Evolutionary conservation across 768 basidiomycete species (phyloP).

Genomic region (Lentinula lateritia): DNA sequence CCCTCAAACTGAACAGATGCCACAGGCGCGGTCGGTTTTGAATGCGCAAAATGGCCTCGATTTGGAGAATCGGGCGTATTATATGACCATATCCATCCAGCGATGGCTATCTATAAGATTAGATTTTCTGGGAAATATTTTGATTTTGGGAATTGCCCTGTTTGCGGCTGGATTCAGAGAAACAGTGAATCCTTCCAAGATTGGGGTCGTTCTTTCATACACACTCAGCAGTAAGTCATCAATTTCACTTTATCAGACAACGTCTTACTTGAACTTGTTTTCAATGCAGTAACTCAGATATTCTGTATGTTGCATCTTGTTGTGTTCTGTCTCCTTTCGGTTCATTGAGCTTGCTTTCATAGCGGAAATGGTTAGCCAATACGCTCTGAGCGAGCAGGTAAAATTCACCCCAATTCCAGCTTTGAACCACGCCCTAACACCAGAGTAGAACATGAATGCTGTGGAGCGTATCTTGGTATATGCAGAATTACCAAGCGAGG

Average conservation of each 20-base stretch:
- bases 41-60: constrained; percentile 31
- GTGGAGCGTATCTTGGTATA: constrained; percentile 69
- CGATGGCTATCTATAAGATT: constrained; percentile 19
- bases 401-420: background rate
- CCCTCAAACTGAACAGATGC: background rate
- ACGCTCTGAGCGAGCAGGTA: constrained; percentile 54
- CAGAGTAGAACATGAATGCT: constrained; percentile 52
- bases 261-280: background rate
- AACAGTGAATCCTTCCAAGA: constrained; percentile 35
- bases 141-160: constrained; percentile 43
- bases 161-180: constrained; percentile 40
- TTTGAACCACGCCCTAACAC: background rate
- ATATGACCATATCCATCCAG: constrained; percentile 35
- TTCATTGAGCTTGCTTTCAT: constrained; percentile 4
- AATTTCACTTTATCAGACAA: background rate
- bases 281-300: constrained; percentile 35
- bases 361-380: constrained; percentile 55
- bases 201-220: constrained; percentile 52
- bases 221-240: constrained; percentile 37
- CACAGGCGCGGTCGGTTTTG: constrained; percentile 29
- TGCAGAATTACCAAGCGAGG: constrained; percentile 55
- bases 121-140: constrained; percentile 37
- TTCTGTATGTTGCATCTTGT: constrained; percentile 31
- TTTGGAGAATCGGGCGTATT: constrained; percentile 34
- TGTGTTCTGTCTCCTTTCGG: background rate